Evolutionary conservation across 306 rosid species (phyloP).

Genomic region (Gleditsia sinensis): DNA sequence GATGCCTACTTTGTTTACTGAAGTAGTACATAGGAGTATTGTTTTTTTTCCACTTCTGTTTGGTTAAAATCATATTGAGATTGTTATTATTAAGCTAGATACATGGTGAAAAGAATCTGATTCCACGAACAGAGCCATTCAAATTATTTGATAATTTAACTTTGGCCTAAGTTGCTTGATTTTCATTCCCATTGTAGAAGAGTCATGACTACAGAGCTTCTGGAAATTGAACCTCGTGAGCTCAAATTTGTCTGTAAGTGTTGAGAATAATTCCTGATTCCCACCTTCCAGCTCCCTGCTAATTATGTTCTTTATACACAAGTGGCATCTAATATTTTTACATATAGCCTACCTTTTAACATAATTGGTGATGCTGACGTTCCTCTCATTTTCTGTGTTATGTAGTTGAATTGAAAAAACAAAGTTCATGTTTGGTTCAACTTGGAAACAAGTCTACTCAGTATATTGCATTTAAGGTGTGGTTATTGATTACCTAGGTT

Average conservation of each 20-base stretch:
- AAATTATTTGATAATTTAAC: not conserved
- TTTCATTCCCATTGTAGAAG: slow-evolving; percentile 19
- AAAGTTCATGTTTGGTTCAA: slow-evolving; percentile 69
- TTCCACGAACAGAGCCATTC: not conserved
- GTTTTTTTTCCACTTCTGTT: not conserved
- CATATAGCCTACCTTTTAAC: not conserved
- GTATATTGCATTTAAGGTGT: slow-evolving; percentile 88
- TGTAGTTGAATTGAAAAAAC: slow-evolving; percentile 86
- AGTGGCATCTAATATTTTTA: not conserved
- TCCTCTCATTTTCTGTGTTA: slow-evolving; percentile 11
- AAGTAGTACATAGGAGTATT: not conserved
- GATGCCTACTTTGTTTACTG: not conserved
- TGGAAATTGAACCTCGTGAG: slow-evolving; percentile 69
- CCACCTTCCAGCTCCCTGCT: not conserved
- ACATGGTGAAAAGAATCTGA: not conserved
- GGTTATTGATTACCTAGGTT: not conserved
- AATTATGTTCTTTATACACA: not conserved
- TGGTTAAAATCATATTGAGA: too few relatives aligned
- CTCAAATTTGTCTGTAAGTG: slow-evolving; percentile 82
- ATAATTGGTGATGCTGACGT: not conserved
- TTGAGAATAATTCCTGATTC: not conserved
- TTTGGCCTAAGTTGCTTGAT: slow-evolving; percentile 9
- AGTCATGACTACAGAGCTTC: slow-evolving; percentile 70
- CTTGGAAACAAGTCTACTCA: slow-evolving; percentile 64
- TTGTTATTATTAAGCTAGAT: not conserved